Evolutionary conservation across 2,329 filamentous ascomycete species (phyloP).

Genomic region (Colletotrichum lupini): DNA sequence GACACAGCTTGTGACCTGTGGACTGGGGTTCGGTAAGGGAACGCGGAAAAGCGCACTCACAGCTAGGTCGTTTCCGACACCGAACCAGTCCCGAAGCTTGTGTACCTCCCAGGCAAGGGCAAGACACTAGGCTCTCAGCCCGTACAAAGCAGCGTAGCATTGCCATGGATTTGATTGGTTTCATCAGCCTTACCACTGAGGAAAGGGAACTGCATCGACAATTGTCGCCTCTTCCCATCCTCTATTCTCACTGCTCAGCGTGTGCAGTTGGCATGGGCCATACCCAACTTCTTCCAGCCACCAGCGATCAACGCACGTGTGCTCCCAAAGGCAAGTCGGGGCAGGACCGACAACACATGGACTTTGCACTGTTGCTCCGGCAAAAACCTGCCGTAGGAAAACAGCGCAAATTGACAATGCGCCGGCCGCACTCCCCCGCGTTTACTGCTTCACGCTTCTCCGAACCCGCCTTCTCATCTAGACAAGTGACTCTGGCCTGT

Average conservation of each 20-base stretch:
- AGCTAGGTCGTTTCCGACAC: neutral
- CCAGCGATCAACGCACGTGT: neutral
- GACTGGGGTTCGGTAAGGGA: neutral
- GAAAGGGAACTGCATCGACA: neutral
- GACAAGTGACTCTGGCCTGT: neutral
- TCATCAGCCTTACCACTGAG: constrained; percentile 29
- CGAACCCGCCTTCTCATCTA: neutral
- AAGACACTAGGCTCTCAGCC: neutral
- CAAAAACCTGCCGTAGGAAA: neutral
- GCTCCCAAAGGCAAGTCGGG: neutral
- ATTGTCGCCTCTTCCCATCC: neutral
- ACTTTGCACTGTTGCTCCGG: no score
- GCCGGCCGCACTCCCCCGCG: neutral
- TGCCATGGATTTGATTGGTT: neutral
- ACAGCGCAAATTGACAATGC: neutral
- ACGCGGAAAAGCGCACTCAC: neutral
- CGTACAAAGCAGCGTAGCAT: constrained; percentile 11
- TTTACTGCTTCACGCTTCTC: neutral
- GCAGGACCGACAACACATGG: neutral
- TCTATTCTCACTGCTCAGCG: neutral
- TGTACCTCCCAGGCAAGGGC: no score
- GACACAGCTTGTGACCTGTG: neutral
- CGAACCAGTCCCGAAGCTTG: no score
- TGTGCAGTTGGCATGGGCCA: neutral
- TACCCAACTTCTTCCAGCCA: neutral